Evolutionary conservation across 2,329 filamentous ascomycete genomes (phyloP), one percentile per base, ranked within the genome.

Genomic region (Neonectria punicea): DNA sequence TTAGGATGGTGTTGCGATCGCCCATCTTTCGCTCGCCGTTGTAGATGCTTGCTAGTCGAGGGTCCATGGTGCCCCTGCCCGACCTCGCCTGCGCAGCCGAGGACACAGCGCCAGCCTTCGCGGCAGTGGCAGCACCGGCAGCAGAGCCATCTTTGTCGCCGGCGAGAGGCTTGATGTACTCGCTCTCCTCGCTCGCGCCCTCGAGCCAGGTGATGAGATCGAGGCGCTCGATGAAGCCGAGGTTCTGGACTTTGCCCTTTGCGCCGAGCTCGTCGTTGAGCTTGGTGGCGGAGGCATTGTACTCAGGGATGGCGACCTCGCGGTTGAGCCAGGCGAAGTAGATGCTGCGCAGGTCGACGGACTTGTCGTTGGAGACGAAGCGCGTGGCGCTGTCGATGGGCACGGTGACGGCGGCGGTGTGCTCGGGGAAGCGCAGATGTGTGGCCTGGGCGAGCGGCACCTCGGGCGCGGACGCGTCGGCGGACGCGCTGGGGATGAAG

Each of bases 311-410:
- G 59, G 92, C 89, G 60, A 92, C 89, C 82, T 98, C 95, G 79
- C 94, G 93, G 81, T 98, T 97, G 75, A 93, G 86, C 93, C 94
- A 99, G 61, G 94, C 94, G 77, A 98, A 97, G 84, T 95, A 98
- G 80, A 98, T 95, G 78, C 92, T 96, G 77, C 96, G 93, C 72
- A 99, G 85, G 77, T 98, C 93, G 74, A 97, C 90, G 5, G 91
- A 86, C 61, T 88, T 85, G 73, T 87, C 88, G 63, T 88, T 87
- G n/a, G 93, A 94, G 66, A 92, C 87, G 83, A 98, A 98, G 73
- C 96, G 93, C 71, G 96, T 99, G 10, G 90, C 86, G 14, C 87
- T 86, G 55, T 88, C 89, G 70, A 97, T 87, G 1, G 91, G 84
- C 63, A 97, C 85, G 6, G 89, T 85, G 60, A 89, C 84, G 66